These are phyloP conservation scores for Vickermania ingenoplastis DNA, from an alignment of 208 protist species.

Conservation along the genomic window DNA sequence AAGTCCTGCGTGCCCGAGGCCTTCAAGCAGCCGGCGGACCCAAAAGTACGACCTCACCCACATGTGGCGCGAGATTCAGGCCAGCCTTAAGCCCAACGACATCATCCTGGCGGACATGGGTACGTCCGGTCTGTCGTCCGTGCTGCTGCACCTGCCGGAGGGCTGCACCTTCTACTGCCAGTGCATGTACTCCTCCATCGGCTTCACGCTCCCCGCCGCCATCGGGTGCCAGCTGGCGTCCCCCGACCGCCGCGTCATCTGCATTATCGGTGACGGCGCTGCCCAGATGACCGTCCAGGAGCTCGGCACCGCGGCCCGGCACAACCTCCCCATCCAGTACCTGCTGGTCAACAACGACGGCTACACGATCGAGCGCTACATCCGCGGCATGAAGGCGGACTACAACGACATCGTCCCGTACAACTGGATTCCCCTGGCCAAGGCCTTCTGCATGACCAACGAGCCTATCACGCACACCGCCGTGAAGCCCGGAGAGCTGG, in stretches of 20 bases:
- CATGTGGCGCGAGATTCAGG: conserved; percentile 37
- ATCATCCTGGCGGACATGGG: conserved; percentile 37
- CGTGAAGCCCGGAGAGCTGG: conserved; percentile 6
- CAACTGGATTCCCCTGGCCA: conserved; percentile 26
- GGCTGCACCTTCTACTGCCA: conserved; percentile 15
- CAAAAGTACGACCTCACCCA: conserved; percentile 20
- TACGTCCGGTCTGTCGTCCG: conserved; percentile 31
- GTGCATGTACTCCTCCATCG: conserved; percentile 38
- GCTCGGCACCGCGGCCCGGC: conserved; percentile 14
- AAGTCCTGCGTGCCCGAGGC: conserved; percentile 20
- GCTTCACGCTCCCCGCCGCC: conserved; percentile 35
- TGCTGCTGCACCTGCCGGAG: conserved; percentile 24
- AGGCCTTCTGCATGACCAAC: conserved; percentile 9
- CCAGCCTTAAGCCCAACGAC: conserved; percentile 18
- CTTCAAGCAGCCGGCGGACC: no score
- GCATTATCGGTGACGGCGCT: conserved; percentile 32
- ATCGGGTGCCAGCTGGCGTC: conserved; percentile 35
- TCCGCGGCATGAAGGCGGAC: conserved; percentile 20
- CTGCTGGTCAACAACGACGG: conserved; percentile 49
- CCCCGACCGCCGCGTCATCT: conserved; percentile 30
- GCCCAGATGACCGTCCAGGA: conserved; percentile 58
- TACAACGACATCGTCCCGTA: conserved; percentile 43
- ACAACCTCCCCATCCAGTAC: conserved; percentile 13
- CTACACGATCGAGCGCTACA: conserved; percentile 47
- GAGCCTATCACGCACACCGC: conserved; percentile 10